Percentiles rank a stretch among this genome's conserved stretches.
These are phyloP conservation scores for Axilococcus clingmanii DNA, from an alignment of 139 green algal species.

Conservation along the genomic window DNA sequence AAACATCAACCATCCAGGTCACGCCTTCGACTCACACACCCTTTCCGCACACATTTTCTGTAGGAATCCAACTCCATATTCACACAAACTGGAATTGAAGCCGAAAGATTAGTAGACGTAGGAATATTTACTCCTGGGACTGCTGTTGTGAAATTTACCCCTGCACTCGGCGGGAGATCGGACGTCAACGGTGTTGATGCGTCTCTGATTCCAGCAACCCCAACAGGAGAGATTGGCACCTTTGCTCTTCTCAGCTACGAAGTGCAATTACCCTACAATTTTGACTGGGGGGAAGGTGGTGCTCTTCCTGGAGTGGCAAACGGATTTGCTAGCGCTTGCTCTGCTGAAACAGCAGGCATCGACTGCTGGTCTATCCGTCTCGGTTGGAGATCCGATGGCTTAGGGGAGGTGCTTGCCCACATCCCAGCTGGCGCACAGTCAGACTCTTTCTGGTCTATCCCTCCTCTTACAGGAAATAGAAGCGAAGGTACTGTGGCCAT, in stretches of 20 bases:
- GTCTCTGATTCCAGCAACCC: background rate
- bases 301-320: background rate
- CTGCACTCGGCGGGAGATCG: background rate
- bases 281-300: constrained; percentile 1
- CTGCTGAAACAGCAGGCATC: background rate
- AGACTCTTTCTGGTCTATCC: too few relatives aligned
- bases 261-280: constrained; percentile 3
- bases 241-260: background rate
- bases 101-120: background rate
- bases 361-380: constrained; percentile 6
- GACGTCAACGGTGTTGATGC: background rate
- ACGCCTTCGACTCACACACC: too few relatives aligned
- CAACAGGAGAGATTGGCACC: background rate
- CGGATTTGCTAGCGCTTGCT: background rate
- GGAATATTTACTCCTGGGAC: background rate
- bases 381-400: background rate
- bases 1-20: too few relatives aligned
- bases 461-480: too few relatives aligned
- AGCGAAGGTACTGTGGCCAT: too few relatives aligned
- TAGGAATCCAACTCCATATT: background rate
- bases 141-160: background rate
- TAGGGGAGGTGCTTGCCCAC: background rate
- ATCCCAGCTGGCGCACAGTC: background rate
- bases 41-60: too few relatives aligned
- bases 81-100: background rate